Conservation (phyloP, 495 filamentous ascomycete species). For the Acidiella bohemica region DNA sequence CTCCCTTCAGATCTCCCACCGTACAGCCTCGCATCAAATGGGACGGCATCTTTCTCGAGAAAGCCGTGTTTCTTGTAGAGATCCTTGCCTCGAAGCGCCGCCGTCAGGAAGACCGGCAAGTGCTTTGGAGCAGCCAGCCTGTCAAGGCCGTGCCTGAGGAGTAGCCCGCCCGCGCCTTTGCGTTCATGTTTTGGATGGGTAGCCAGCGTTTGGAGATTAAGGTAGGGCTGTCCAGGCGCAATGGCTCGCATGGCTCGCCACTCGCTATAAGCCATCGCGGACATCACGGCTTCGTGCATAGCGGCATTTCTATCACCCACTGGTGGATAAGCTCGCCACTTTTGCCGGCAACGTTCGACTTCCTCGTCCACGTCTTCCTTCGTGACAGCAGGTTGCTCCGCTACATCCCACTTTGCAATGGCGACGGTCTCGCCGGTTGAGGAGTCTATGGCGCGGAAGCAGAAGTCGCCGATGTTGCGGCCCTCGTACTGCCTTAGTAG, state of each 20-base stretch:
- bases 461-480: conserved; percentile 5
- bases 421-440: conserved; percentile 7
- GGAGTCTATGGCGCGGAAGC: conserved; percentile 8
- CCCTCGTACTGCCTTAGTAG: too few species aligned
- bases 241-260: not conserved
- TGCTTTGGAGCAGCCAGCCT: conserved; percentile 6
- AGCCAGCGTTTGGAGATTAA: conserved; percentile 2
- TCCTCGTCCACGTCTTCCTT: conserved; percentile 1
- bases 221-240: conserved; percentile 1
- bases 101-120: conserved; percentile 10
- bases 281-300: conserved; percentile 1
- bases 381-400: not conserved
- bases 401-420: conserved; percentile 3
- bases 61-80: conserved; percentile 19
- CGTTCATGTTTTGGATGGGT: conserved; percentile 10
- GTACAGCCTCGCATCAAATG: conserved; percentile 10
- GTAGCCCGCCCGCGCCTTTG: conserved; percentile 5
- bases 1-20: conserved; percentile 9
- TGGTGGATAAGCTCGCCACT: not conserved
- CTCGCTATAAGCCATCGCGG: not conserved
- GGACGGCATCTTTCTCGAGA: not conserved
- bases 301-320: conserved; percentile 2
- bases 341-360: not conserved
- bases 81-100: conserved; percentile 7
- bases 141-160: conserved; percentile 9